Percentiles rank a stretch among this genome's conserved stretches.
Conservation (phyloP, 2,329 filamentous ascomycete genomes). For the Aspergillus arachidicola region DNA sequence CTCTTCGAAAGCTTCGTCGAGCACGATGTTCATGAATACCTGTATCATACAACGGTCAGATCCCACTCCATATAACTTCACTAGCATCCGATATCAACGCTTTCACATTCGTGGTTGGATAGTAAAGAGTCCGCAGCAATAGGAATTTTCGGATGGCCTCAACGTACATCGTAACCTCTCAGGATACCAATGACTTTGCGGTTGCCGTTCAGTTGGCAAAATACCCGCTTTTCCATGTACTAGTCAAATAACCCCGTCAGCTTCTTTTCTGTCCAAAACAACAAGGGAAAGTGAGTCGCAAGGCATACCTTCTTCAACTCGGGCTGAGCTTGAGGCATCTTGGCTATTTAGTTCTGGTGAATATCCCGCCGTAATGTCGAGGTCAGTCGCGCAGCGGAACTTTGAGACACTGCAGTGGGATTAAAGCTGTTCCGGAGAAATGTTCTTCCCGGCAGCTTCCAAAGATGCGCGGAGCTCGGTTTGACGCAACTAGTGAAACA, state of each 20-base stretch:
- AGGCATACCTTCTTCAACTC: conserved; percentile 90
- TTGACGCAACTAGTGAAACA: not conserved
- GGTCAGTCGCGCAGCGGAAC: conserved; percentile 27
- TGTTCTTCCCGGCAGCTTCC: conserved; percentile 33
- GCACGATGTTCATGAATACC: conserved; percentile 98
- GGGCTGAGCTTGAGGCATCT: conserved; percentile 97
- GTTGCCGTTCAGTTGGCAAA: conserved; percentile 96
- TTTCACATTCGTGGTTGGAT: too few species aligned
- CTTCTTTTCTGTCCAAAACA: conserved; percentile 8
- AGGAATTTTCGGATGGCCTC: not conserved
- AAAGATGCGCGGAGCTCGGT: conserved; percentile 14
- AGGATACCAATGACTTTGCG: conserved; percentile 95
- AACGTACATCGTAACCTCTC: conserved; percentile 88
- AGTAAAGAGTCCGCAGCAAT: not conserved
- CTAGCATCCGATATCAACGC: not conserved
- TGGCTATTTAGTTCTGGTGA: conserved; percentile 40
- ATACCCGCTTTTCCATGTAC: conserved; percentile 99
- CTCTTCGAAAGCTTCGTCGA: conserved; percentile 96
- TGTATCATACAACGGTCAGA: conserved; percentile 41
- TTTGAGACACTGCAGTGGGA: conserved; percentile 31
- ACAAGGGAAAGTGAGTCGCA: not conserved
- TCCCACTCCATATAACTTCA: not conserved
- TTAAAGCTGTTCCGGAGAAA: conserved; percentile 37
- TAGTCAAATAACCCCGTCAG: conserved; percentile 44
- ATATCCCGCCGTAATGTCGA: conserved; percentile 27